Conservation (phyloP, 306 rosid genomes). For the Vigna radiata region DNA sequence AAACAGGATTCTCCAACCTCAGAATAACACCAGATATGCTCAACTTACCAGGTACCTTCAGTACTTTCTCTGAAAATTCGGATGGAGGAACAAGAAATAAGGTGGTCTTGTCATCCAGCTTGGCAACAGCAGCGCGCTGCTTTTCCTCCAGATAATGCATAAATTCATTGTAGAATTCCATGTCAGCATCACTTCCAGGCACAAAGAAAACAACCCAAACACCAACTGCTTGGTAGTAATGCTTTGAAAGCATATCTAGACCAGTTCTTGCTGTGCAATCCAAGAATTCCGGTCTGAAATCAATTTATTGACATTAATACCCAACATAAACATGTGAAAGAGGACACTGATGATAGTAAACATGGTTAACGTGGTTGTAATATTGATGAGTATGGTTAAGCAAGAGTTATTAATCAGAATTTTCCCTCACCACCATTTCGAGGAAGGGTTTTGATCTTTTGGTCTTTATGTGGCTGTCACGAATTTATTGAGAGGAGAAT, state of each 20-base stretch:
- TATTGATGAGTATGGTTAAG: constrained; percentile 14
- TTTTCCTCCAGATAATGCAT: constrained; percentile 95
- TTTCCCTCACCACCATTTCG: neutral
- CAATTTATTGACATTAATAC: constrained; percentile 41
- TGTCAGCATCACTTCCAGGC: constrained; percentile 91
- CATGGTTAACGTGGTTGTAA: constrained; percentile 15
- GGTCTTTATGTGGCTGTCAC: constrained; percentile 17
- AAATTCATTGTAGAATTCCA: constrained; percentile 86
- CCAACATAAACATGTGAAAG: constrained; percentile 36
- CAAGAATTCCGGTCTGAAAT: constrained; percentile 90
- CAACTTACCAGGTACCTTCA: constrained; percentile 93
- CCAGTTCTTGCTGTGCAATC: constrained; percentile 99
- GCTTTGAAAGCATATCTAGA: constrained; percentile 96
- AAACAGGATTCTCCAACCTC: constrained; percentile 80
- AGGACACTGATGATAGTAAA: constrained; percentile 4
- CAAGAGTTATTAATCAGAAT: constrained; percentile 34
- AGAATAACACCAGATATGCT: constrained; percentile 95
- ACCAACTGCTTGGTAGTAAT: constrained; percentile 92
- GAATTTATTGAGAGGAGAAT: neutral
- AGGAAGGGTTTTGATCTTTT: constrained; percentile 9
- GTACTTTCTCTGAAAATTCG: constrained; percentile 87
- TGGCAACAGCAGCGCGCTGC: constrained; percentile 92
- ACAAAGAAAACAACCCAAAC: constrained; percentile 98
- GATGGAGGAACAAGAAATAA: constrained; percentile 99
- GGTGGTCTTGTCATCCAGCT: constrained; percentile 87